Evolutionary conservation across 176 grass and related monocot species (phyloP).

Genomic region (Lolium multiflorum): DNA sequence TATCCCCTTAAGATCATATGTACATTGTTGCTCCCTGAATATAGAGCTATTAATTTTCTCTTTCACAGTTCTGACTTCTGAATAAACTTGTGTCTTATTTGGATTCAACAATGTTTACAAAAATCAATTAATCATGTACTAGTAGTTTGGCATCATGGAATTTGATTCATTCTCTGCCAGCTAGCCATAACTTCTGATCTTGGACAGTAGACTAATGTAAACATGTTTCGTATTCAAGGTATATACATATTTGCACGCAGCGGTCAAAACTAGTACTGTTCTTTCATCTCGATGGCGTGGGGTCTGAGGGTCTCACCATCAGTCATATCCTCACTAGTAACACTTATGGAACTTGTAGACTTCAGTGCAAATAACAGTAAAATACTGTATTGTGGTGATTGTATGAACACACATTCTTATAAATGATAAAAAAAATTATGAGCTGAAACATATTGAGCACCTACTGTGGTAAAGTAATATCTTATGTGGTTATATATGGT

Average conservation of each 20-base stretch:
- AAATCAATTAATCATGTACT: background rate
- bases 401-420: background rate
- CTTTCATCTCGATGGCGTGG: slow-evolving; percentile 11
- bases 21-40: slow-evolving; percentile 3
- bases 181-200: slow-evolving; percentile 14
- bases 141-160: slow-evolving; percentile 5
- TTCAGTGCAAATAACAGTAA: background rate
- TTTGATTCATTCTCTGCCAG: background rate
- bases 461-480: background rate
- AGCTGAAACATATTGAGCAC: background rate
- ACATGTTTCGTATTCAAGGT: background rate
- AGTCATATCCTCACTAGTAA: background rate
- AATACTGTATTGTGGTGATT: background rate
- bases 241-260: background rate
- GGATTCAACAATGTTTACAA: slow-evolving; percentile 4
- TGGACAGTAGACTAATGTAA: background rate
- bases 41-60: slow-evolving; percentile 11
- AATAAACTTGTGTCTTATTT: background rate
- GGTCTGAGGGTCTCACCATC: background rate
- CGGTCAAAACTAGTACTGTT: background rate
- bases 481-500: background rate
- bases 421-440: background rate
- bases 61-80: background rate
- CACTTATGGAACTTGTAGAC: background rate
- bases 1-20: background rate